These are phyloP conservation scores for Furcasterigmium sp. DNA, from an alignment of 2,329 filamentous ascomycete species.

Conservation along the genomic window DNA sequence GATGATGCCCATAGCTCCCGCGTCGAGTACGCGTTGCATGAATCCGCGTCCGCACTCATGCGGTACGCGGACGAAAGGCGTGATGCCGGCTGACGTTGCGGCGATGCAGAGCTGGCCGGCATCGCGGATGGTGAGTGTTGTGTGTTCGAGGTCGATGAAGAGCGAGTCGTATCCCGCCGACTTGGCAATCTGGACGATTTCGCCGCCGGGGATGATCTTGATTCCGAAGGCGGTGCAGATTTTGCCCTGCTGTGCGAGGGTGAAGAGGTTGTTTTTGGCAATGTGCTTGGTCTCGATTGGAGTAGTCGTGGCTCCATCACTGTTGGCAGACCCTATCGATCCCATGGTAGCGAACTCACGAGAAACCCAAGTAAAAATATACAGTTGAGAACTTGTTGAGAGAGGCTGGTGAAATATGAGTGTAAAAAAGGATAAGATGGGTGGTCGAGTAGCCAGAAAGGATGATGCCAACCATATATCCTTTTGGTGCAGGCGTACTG, in stretches of 20 bases:
- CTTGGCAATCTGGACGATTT: constrained; percentile 27
- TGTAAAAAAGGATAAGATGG: no score
- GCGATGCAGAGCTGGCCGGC: constrained; percentile 32
- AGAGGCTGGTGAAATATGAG: no score
- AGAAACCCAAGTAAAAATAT: no score
- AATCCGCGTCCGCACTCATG: constrained; percentile 28
- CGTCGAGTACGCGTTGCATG: constrained; percentile 31
- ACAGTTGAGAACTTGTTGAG: no score
- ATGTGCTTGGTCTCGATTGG: background rate
- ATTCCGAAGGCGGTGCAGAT: constrained; percentile 14
- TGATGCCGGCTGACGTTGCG: constrained; percentile 29
- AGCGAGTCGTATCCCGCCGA: constrained; percentile 34
- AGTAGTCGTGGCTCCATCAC: no score
- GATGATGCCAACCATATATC: no score
- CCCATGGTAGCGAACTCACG: no score
- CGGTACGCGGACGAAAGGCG: constrained; percentile 34
- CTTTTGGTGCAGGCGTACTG: no score
- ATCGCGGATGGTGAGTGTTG: constrained; percentile 27
- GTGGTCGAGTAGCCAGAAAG: no score
- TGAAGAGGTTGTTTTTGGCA: constrained; percentile 5
- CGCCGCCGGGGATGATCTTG: constrained; percentile 14
- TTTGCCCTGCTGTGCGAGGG: constrained; percentile 2
- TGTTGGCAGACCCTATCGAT: no score
- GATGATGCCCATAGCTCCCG: constrained; percentile 32
- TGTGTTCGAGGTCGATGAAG: constrained; percentile 40